Percentiles rank a stretch among this genome's conserved stretches.
Conservation (phyloP, 164 flowering plant species). For the Houttuynia cordata region DNA sequence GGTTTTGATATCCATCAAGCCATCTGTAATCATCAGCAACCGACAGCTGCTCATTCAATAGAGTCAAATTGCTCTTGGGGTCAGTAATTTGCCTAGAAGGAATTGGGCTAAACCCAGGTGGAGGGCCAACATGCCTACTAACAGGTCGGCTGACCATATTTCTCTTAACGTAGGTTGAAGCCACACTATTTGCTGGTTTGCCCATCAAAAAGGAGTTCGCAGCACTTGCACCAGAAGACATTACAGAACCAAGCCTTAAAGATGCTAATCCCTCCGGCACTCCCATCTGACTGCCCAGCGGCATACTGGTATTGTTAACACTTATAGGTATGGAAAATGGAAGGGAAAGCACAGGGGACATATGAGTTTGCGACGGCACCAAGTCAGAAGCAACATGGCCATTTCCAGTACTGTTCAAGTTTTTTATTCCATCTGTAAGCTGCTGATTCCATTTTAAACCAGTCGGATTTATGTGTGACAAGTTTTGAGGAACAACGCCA, state of each 20-base stretch:
- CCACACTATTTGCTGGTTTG: not conserved
- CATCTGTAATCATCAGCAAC: conserved; percentile 74
- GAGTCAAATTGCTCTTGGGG: conserved; percentile 11
- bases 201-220: not conserved
- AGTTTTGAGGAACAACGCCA: conserved; percentile 19
- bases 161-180: conserved; percentile 23
- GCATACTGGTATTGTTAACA: conserved; percentile 12
- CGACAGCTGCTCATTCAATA: conserved; percentile 25
- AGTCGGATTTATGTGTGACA: conserved; percentile 24
- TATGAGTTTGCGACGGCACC: conserved; percentile 24
- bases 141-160: conserved; percentile 72
- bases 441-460: conserved; percentile 45
- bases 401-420: conserved; percentile 40
- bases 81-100: conserved; percentile 37
- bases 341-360: conserved; percentile 18
- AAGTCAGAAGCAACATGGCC: conserved; percentile 19
- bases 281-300: conserved; percentile 14
- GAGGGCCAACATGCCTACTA: conserved; percentile 66
- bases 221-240: conserved; percentile 19
- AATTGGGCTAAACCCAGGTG: conserved; percentile 69
- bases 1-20: conserved; percentile 73
- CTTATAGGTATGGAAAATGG: conserved; percentile 28
- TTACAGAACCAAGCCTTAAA: conserved; percentile 33
- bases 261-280: conserved; percentile 32
- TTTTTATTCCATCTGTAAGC: conserved; percentile 32